Evolutionary conservation across 306 rosid genomes (phyloP), one percentile per base, ranked within the genome.

Genomic region (Psophocarpus tetragonolobus): DNA sequence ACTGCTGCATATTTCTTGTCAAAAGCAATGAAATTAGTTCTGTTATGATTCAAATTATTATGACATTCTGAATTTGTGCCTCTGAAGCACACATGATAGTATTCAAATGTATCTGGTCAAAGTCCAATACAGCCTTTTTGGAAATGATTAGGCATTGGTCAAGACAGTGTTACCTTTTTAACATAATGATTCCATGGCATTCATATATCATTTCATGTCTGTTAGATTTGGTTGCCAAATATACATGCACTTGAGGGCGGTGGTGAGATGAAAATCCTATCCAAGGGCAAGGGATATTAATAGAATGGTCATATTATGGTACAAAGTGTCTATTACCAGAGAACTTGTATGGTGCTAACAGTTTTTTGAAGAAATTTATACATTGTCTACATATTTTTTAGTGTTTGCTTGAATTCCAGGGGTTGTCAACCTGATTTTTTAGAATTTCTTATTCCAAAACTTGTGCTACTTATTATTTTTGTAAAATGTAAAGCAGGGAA

Each of bases 401-500:
- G 53, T 13, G 0, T 61, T 80, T 11, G 39, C 45, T 60, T 20
- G 66, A 77, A 67, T 32, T 48, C 17, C 26, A 14, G 60, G 74
- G 20, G 35, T 21, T 50, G 42, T 24, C 58, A 66, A 77, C 44
- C 42, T 53, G 42, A 5, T 69, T 53, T 71, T 47, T 23, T 30
- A 35, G 26, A 32, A 58, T 32, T 87, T 68, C 32, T 5, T 32
- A 76, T 54, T 82, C 65, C 41, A 21, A 18, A 74, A 68, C 12
- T 38, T 24, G 57, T 65, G 8, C 23, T 58, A 14, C 66, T 53
- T 70, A 36, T 69, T 69, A 35, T 80, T 64, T 71, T 75, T 23
- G 30, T 53, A 42, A 82, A 80, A 82, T 81, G 79, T 81, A 83
- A 87, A 89, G 84, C 92, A 95, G 99, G 91, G 87, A 87, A 54